Evolutionary conservation across 805 yeast genomes (phyloP), one percentile per base, ranked within the genome.

Genomic region (Brettanomyces naardenensis): DNA sequence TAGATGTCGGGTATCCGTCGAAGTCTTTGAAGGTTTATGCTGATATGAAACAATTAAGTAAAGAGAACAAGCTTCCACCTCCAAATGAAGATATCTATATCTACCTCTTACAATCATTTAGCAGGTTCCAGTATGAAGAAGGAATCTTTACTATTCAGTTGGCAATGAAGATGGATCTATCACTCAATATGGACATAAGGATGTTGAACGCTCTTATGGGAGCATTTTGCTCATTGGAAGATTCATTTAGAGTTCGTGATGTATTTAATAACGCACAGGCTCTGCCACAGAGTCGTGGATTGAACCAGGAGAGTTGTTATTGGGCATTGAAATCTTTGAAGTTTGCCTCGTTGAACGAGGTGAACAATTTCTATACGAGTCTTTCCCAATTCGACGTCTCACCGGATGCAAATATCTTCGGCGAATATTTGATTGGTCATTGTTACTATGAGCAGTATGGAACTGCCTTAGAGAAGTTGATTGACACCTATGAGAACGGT

Each of bases 291-390:
- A 48, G 55, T 13, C 63, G 65, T 10, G 80, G 80, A 3, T 58
- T 79, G 20, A 75, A 80, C 49, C 72, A 76, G 37, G 80, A 79
- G 31, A 75, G 87, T 0, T 68, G 76, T 17, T 70, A 75, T 32
- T 75, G 80, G 49, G 78, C 83, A 82, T 55, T 84, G 46, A 77
- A 75, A 51, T 69, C 79, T 1, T 66, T 73, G 40, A 76, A 84
- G 6, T 66, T 69, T 41, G 69, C 62, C 6, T 58, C 77, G 11
- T 55, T 80, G 36, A 64, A 66, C 4, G 74, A 75, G 37, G 84
- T 79, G 6, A 71, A 69, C 40, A 64, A 69, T 31, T 71, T 80
- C 31, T 84, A 87, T 81, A 65, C 70, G 37, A 71, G 71, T 40
- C 53, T 83, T 19, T 70, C 80, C 1, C 62, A 62, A 28, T 75